Base-by-base conservation (phyloP, 2,329 filamentous ascomycete genomes). In the Macrophomina pseudophaseolina region DNA sequence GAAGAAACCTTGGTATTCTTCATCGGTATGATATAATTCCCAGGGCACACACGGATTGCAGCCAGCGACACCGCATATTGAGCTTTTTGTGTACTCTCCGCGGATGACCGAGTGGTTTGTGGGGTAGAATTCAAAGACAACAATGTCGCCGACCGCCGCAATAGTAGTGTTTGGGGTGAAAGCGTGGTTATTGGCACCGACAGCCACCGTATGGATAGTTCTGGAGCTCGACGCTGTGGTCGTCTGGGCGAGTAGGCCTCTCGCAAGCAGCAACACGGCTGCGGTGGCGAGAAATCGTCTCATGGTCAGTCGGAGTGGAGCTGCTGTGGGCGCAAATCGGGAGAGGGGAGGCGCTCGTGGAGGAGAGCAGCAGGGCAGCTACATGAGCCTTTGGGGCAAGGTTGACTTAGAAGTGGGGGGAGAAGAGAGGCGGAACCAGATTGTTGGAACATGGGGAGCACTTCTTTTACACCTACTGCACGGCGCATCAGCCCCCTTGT, bases 91-190 rank as follows among this genome's bases (percentile, higher is more conserved):
- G 66, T 76, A 82, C 40, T 78, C 78, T 5, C 80, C 76, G 40
- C 78, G 72, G 32, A 79, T 76, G 4, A 83, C 80, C 0, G 79
- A 81, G 66, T 83, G 80, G 63, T 81, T 80, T 14, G 74, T 73
- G 4, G 79, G 76, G 49, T 74, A 81, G 71, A 82, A 82, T 52
- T 74, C 68, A 67, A 79, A 80, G 32, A 69, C 66, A 5, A 80
- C 67, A 4, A 70, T 77, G 66, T 82, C 80, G 18, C 79, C 80
- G 2, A 75, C 71, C 7, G 72, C 72, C 11, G 80, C 80, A 53
- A 74, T 71, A 12, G 67, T 69, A 38, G 73, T 72, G 44, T 76
- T 75, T 1, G 81, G 81, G 9, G 72, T 70, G 63, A 78, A 81
- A 66, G 78, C 75, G 38, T 46, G 40, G 7, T 72, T 72, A 5